phyloP scores from a whole-genome alignment of 1,284 basidiomycete genomes.

The Boletellus deceptivus region DNA sequence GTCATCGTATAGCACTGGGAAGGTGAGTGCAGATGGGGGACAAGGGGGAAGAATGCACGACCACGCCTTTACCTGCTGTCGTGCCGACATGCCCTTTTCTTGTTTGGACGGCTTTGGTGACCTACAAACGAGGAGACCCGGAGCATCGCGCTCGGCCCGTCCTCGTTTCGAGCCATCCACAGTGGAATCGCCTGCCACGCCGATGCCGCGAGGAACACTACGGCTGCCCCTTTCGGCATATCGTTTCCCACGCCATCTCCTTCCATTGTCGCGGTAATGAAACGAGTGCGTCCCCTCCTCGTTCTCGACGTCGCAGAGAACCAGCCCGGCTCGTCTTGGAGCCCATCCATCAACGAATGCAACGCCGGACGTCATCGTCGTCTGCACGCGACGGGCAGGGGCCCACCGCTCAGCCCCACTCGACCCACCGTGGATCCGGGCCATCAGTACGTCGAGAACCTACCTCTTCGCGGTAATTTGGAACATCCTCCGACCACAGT shows the following conservation, averaged over 20 bases:
- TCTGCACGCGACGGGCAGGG: slow-evolving; percentile 4
- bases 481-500: not conserved
- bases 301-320: not conserved
- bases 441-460: not conserved
- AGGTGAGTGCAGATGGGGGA: slow-evolving; percentile 36
- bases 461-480: slow-evolving; percentile 22
- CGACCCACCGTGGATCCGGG: slow-evolving; percentile 26
- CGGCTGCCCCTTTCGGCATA: slow-evolving; percentile 16
- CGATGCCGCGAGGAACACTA: slow-evolving; percentile 31
- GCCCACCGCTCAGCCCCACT: slow-evolving; percentile 13
- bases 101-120: slow-evolving; percentile 31
- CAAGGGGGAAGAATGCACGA: slow-evolving; percentile 37
- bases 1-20: slow-evolving; percentile 37
- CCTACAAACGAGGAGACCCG: slow-evolving; percentile 21
- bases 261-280: slow-evolving; percentile 25
- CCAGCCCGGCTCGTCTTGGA: slow-evolving; percentile 1
- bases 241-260: slow-evolving; percentile 20
- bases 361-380: slow-evolving; percentile 9
- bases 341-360: too few relatives aligned
- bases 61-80: slow-evolving; percentile 36
- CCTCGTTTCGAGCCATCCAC: slow-evolving; percentile 27
- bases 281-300: not conserved
- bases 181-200: slow-evolving; percentile 25
- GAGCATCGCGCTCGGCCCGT: slow-evolving; percentile 20
- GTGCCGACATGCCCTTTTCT: slow-evolving; percentile 35